Percentiles rank a stretch among this genome's conserved stretches.
phyloP scores from a whole-genome alignment of 768 basidiomycete genomes.

The Mycena rosella region DNA sequence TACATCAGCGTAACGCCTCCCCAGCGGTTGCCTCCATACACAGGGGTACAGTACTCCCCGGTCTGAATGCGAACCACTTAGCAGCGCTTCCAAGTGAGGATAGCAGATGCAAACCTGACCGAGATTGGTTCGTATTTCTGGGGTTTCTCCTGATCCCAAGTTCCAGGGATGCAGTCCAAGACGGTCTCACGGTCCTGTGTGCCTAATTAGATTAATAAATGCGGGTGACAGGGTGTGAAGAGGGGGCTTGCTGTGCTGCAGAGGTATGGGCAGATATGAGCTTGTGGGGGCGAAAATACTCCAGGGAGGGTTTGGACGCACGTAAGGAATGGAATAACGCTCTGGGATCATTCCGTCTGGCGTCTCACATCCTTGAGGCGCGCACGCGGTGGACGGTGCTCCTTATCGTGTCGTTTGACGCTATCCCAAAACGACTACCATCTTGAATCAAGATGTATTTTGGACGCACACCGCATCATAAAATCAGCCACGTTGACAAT shows the following conservation, averaged over 20 bases:
- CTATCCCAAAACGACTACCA: constrained; percentile 38
- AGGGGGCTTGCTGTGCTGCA: constrained; percentile 33
- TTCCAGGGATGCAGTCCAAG: constrained; percentile 66
- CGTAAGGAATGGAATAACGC: constrained; percentile 75
- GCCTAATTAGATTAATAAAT: not conserved
- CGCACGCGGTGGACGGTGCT: constrained; percentile 69
- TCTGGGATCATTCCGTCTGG: constrained; percentile 55
- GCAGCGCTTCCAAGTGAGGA: not conserved
- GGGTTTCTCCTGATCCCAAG: constrained; percentile 57
- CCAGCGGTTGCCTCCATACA: too few relatives aligned
- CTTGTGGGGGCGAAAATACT: not conserved
- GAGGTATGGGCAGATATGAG: not conserved
- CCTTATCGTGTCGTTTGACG: constrained; percentile 60
- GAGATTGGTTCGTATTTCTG: constrained; percentile 65
- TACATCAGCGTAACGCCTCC: too few relatives aligned
- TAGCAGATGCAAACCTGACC: constrained; percentile 40
- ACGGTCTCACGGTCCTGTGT: constrained; percentile 54
- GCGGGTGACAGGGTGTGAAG: constrained; percentile 7
- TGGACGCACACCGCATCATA: constrained; percentile 59
- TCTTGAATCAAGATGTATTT: too few relatives aligned
- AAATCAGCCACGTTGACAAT: constrained; percentile 68
- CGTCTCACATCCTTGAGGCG: constrained; percentile 44
- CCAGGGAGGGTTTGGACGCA: constrained; percentile 34
- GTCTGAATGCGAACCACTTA: too few relatives aligned
- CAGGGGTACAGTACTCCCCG: not conserved